Conservation (phyloP, 129 eudicot genomes). For the Chrysanthemum makinoi region DNA sequence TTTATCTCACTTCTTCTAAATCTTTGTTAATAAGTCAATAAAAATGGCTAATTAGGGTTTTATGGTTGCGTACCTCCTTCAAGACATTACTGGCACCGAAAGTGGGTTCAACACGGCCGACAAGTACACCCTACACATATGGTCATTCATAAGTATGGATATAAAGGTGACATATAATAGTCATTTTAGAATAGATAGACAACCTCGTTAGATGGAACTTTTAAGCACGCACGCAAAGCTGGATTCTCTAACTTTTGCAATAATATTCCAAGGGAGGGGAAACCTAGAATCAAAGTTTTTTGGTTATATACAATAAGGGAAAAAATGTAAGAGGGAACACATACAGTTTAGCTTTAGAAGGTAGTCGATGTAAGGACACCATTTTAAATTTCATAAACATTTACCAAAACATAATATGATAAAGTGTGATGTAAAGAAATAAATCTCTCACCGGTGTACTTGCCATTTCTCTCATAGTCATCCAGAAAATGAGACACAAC, state of each 20-base stretch:
- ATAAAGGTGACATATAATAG: conserved; percentile 8
- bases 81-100: conserved; percentile 74
- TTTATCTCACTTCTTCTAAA: conserved; percentile 8
- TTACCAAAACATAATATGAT: neutral
- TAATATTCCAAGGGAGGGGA: conserved; percentile 92
- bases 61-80: conserved; percentile 62
- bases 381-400: neutral
- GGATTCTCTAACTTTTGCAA: conserved; percentile 95
- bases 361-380: neutral
- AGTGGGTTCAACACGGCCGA: conserved; percentile 91
- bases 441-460: conserved; percentile 79
- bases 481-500: conserved; percentile 95
- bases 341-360: neutral
- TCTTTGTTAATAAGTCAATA: conserved; percentile 13
- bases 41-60: neutral
- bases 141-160: conserved; percentile 3
- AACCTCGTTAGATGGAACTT: conserved; percentile 90
- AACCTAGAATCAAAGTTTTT: conserved; percentile 50
- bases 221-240: conserved; percentile 86
- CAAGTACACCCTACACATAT: conserved; percentile 79
- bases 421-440: conserved; percentile 1
- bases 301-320: conserved; percentile 3
- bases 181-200: neutral
- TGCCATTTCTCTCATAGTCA: conserved; percentile 86
- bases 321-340: neutral